Percentiles rank a stretch among this genome's conserved stretches.
Evolutionary conservation across 23 red algal species (phyloP).

Genomic region (Cyanidiococcus yangmingshanensis): DNA sequence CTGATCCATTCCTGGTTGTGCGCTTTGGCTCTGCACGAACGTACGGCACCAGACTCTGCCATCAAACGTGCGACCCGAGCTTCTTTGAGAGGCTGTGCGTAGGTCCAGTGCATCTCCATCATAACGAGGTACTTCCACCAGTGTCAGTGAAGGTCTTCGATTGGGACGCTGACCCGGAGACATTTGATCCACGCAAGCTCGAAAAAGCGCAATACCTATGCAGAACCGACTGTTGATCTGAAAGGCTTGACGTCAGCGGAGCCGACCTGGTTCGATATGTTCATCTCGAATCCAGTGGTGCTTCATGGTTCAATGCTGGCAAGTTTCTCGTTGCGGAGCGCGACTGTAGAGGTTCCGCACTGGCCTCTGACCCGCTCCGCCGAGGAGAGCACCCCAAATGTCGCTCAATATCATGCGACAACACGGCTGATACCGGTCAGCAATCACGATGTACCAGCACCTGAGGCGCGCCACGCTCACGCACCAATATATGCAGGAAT

Average conservation of each 20-base stretch:
- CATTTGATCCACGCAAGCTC: background rate
- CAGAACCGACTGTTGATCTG: background rate
- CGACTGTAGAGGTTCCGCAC: background rate
- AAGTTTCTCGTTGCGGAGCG: background rate
- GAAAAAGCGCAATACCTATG: background rate
- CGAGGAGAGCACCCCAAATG: background rate
- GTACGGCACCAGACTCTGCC: background rate
- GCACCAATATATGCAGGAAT: background rate
- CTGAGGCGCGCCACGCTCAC: background rate
- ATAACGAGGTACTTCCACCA: background rate
- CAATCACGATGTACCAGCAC: background rate
- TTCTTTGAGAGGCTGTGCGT: background rate
- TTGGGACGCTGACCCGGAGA: background rate
- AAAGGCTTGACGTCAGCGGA: background rate
- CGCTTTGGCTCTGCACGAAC: background rate
- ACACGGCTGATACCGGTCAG: background rate
- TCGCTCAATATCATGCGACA: background rate
- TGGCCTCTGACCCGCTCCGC: background rate
- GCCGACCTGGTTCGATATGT: slow-evolving; percentile 1
- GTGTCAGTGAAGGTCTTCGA: slow-evolving; percentile 20
- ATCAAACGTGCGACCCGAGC: slow-evolving; percentile 4
- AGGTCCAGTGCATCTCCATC: background rate
- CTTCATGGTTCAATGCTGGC: background rate
- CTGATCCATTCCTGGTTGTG: slow-evolving; percentile 8
- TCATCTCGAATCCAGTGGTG: slow-evolving; percentile 2